Percentiles rank a stretch among this genome's conserved stretches.
phyloP scores from a whole-genome alignment of 176 grass and related monocot species.

The Zoysia japonica region DNA sequence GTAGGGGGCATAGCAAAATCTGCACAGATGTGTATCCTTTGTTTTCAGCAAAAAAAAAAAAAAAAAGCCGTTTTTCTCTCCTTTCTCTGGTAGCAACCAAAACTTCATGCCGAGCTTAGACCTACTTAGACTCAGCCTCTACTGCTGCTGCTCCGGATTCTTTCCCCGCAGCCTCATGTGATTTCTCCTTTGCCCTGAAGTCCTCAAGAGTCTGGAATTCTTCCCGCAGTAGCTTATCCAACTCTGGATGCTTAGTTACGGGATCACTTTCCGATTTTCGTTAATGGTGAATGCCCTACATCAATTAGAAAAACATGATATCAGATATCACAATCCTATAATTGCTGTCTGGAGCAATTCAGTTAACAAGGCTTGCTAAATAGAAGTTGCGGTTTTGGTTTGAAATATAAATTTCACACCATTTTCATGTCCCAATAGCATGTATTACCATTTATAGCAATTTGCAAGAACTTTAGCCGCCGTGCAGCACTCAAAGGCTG shows the following conservation, averaged over 20 bases:
- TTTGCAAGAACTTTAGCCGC: neutral
- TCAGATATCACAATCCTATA: conserved; percentile 14
- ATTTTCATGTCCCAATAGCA: neutral
- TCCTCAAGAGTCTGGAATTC: conserved; percentile 70
- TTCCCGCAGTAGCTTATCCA: conserved; percentile 72
- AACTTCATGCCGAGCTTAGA: conserved; percentile 34
- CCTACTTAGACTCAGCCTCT: conserved; percentile 46
- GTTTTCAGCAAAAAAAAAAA: conserved; percentile 34
- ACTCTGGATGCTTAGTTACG: conserved; percentile 65
- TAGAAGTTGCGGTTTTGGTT: neutral
- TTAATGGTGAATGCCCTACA: conserved; percentile 95
- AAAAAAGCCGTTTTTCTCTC: conserved; percentile 42
- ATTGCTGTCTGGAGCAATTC: neutral
- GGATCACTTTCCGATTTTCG: conserved; percentile 46
- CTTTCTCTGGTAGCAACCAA: conserved; percentile 41
- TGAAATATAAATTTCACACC: neutral
- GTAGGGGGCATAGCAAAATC: conserved; percentile 55
- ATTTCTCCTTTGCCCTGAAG: conserved; percentile 57
- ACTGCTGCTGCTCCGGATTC: conserved; percentile 20
- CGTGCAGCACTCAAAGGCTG: neutral
- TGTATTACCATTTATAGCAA: conserved; percentile 1
- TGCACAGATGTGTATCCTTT: conserved; percentile 57
- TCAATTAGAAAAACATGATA: conserved; percentile 21
- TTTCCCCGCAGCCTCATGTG: conserved; percentile 33
- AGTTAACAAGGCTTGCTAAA: neutral